Percentiles rank a stretch among this genome's conserved stretches.
Evolutionary conservation across 1,139 yeast genomes (phyloP).

Genomic region (Yamadazyma jaroonii): DNA sequence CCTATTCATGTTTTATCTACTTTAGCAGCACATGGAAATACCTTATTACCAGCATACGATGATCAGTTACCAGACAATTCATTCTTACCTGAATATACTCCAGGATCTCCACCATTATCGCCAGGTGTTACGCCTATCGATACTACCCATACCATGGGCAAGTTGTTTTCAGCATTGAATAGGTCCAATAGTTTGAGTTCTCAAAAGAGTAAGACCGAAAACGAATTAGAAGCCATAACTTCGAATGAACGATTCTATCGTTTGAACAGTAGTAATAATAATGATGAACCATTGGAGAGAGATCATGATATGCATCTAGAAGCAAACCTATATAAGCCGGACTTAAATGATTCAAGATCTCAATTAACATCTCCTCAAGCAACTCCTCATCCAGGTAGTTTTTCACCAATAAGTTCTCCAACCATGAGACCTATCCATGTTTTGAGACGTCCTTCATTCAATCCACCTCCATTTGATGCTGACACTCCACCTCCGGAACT

Average conservation of each 20-base stretch:
- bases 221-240: constrained; percentile 2
- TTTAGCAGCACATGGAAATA: constrained; percentile 70
- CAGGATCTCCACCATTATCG: constrained; percentile 39
- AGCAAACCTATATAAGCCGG: constrained; percentile 65
- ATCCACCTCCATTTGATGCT: constrained; percentile 45
- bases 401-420: constrained; percentile 39
- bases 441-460: constrained; percentile 33
- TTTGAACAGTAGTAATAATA: constrained; percentile 21
- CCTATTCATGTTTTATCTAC: constrained; percentile 76
- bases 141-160: constrained; percentile 17
- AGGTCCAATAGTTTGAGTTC: constrained; percentile 11
- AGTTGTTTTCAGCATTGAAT: constrained; percentile 13
- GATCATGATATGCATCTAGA: constrained; percentile 47
- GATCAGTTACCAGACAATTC: constrained; percentile 21
- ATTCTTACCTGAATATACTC: constrained; percentile 21
- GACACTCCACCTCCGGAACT: constrained; percentile 25
- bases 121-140: constrained; percentile 56
- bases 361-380: constrained; percentile 59
- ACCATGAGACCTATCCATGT: constrained; percentile 34
- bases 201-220: constrained; percentile 4
- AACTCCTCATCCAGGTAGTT: constrained; percentile 42
- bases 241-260: constrained; percentile 26
- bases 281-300: constrained; percentile 40
- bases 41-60: constrained; percentile 59
- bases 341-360: constrained; percentile 23